Conservation (phyloP, 768 basidiomycete genomes). For the Suillus lakei region DNA sequence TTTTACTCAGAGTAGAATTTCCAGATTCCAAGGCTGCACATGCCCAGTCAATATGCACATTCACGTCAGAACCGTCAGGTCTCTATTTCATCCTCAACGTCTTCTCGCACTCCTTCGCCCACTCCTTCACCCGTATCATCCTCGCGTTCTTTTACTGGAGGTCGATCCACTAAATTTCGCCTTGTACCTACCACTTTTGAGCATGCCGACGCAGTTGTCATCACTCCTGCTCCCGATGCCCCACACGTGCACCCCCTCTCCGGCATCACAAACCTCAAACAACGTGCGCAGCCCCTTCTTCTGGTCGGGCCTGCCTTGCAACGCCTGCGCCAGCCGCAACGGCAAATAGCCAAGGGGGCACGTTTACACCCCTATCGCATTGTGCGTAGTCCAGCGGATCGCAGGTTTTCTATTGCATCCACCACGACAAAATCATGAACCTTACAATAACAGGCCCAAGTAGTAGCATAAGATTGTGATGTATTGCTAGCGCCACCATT, state of each 20-base stretch:
- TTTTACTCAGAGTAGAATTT: background rate
- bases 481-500: slow-evolving; percentile 22
- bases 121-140: slow-evolving; percentile 31
- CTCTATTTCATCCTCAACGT: slow-evolving; percentile 44
- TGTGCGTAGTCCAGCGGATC: slow-evolving; percentile 25
- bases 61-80: slow-evolving; percentile 33
- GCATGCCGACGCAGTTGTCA: slow-evolving; percentile 56
- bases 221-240: slow-evolving; percentile 41
- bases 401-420: slow-evolving; percentile 10
- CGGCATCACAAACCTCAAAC: slow-evolving; percentile 3
- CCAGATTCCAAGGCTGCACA: slow-evolving; percentile 7
- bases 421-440: slow-evolving; percentile 3
- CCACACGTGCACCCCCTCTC: slow-evolving; percentile 26
- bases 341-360: slow-evolving; percentile 48
- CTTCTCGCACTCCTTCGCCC: slow-evolving; percentile 46
- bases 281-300: slow-evolving; percentile 40
- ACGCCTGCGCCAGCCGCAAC: slow-evolving; percentile 47
- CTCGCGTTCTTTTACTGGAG: slow-evolving; percentile 14
- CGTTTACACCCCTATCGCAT: slow-evolving; percentile 64
- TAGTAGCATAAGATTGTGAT: slow-evolving; percentile 8
- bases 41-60: slow-evolving; percentile 1
- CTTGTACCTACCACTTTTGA: slow-evolving; percentile 57
- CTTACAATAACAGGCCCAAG: background rate
- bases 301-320: slow-evolving; percentile 55
- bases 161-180: slow-evolving; percentile 35